phyloP scores from a whole-genome alignment of 2,329 filamentous ascomycete genomes.

The Balansia obtecta region DNA sequence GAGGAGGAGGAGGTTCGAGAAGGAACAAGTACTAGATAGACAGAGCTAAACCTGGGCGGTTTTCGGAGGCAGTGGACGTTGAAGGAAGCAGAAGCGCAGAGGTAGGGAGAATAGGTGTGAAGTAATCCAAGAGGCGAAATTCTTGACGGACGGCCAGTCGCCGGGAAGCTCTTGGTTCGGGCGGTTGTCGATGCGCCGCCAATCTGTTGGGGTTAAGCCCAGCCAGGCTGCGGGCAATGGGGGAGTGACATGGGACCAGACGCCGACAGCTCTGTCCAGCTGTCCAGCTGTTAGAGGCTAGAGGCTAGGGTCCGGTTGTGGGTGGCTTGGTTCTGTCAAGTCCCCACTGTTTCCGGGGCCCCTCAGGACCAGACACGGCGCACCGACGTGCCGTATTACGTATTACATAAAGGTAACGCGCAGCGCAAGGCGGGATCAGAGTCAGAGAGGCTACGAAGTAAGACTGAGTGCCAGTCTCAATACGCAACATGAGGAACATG shows the following conservation, averaged over 20 bases:
- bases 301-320: too few species aligned
- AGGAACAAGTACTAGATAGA: not conserved
- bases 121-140: not conserved
- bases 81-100: not conserved
- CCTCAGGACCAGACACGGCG: too few species aligned
- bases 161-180: not conserved
- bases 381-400: too few species aligned
- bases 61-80: not conserved
- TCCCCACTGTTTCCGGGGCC: slow-evolving; percentile 3
- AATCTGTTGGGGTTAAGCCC: slow-evolving; percentile 8
- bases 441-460: too few species aligned
- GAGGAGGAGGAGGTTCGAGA: slow-evolving; percentile 7
- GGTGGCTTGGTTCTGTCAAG: not conserved
- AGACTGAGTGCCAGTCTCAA: too few species aligned
- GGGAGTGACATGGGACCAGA: not conserved
- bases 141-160: not conserved
- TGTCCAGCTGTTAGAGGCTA: too few species aligned
- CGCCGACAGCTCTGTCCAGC: not conserved
- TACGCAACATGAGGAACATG: too few species aligned
- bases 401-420: too few species aligned
- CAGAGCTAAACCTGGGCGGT: not conserved
- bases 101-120: not conserved
- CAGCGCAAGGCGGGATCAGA: too few species aligned
- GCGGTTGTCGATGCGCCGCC: slow-evolving; percentile 6
- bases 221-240: not conserved